Percentiles rank a stretch among this genome's conserved stretches.
These are phyloP conservation scores for Sporormia fimetaria DNA, from an alignment of 495 filamentous ascomycete genomes.

Conservation along the genomic window DNA sequence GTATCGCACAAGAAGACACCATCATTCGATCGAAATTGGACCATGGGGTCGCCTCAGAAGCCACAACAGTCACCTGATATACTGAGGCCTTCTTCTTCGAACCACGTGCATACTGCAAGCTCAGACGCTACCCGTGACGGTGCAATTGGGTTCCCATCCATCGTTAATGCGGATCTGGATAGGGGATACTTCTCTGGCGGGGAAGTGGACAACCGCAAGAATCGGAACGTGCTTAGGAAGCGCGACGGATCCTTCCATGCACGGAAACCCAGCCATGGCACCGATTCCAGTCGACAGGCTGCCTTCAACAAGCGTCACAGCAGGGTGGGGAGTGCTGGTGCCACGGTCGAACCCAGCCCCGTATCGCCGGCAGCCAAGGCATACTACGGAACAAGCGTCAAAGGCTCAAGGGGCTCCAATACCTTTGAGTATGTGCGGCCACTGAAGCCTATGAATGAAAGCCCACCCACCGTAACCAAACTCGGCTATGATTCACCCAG, in stretches of 20 bases:
- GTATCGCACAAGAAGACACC: conserved; percentile 61
- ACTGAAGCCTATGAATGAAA: conserved; percentile 39
- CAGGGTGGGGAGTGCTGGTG: conserved; percentile 26
- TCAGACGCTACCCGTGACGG: conserved; percentile 16
- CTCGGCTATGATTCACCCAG: conserved; percentile 46
- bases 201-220: conserved; percentile 60
- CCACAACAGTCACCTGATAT: conserved; percentile 3
- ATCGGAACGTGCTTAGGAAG: conserved; percentile 71
- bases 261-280: conserved; percentile 26
- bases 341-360: conserved; percentile 35
- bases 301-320: conserved; percentile 22
- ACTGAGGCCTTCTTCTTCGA: conserved; percentile 18
- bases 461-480: conserved; percentile 53
- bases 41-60: conserved; percentile 46
- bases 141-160: conserved; percentile 20
- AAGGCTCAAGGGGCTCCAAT: conserved; percentile 19
- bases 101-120: conserved; percentile 29
- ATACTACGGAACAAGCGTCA: conserved; percentile 46
- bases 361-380: conserved; percentile 20
- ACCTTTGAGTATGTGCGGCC: conserved; percentile 30
- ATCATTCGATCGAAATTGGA: conserved; percentile 88
- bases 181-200: conserved; percentile 89
- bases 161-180: conserved; percentile 50
- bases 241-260: conserved; percentile 40
- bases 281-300: conserved; percentile 16